A percentile compares a stretch with the other conserved stretches of the same genome.
phyloP scores from a whole-genome alignment of 1,284 basidiomycete genomes.

The Fistulinella cinereoalba region DNA sequence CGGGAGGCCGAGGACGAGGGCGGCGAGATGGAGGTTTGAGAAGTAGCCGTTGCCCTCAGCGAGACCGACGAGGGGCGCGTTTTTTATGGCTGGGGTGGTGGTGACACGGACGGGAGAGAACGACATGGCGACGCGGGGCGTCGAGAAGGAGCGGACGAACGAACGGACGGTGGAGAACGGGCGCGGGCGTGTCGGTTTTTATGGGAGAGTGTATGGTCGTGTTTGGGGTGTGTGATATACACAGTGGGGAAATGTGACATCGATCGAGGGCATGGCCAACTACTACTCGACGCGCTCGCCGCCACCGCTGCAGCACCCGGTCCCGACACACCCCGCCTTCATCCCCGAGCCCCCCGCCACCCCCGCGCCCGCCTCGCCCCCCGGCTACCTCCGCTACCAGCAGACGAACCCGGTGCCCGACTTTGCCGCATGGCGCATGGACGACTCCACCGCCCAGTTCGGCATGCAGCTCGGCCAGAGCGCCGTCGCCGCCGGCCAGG shows the following conservation, averaged over 20 bases:
- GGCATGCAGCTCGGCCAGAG: constrained; percentile 94
- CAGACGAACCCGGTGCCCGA: constrained; percentile 45
- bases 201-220: constrained; percentile 19
- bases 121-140: constrained; percentile 37
- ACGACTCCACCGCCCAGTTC: constrained; percentile 93
- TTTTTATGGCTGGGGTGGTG: constrained; percentile 69
- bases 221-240: no score
- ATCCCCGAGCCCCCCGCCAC: constrained; percentile 87
- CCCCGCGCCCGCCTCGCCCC: constrained; percentile 58
- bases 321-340: constrained; percentile 86
- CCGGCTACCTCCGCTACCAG: constrained; percentile 70
- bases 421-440: constrained; percentile 78
- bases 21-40: constrained; percentile 79
- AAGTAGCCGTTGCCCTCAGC: constrained; percentile 87
- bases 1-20: constrained; percentile 73
- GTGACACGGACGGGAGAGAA: constrained; percentile 55
- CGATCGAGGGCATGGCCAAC: constrained; percentile 41
- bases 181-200: constrained; percentile 18
- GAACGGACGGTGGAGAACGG: constrained; percentile 14
- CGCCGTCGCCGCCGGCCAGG: constrained; percentile 90
- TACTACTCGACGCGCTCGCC: constrained; percentile 62
- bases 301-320: constrained; percentile 83
- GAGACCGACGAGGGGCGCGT: constrained; percentile 78
- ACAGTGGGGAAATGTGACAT: no score
- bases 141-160: constrained; percentile 10